Evolutionary conservation across 805 yeast genomes (phyloP), one percentile per base, ranked within the genome.

Genomic region (Blastobotrys attinorum): DNA sequence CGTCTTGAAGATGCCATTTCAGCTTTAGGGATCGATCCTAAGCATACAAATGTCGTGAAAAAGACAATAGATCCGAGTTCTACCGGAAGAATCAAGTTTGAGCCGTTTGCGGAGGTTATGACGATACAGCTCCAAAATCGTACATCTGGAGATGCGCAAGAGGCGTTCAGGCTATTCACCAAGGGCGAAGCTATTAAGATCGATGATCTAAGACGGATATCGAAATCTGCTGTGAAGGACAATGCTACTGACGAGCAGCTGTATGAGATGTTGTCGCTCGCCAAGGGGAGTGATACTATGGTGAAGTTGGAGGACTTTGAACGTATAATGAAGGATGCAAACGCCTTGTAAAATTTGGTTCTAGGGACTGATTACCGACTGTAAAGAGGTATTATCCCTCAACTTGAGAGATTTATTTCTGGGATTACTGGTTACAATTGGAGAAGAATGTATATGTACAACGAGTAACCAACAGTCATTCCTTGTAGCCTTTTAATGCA

Each of bases 41-140:
- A 49, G n/a, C 44, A 47, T 4, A 43, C 42, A 8, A 50, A 47
- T 22, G 37, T 55, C 32, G 50, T 37, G 2, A 34, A 16, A 1
- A 21, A 35, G 16, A 51, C 49, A n/a, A 47, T 54, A 51, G 61
- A 53, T 41, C 54, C 57, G 4, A 42, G 48, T 4, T n/a, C 23
- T 2, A 29, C 45, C 8, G 67, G 66, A 6, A 13, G n/a, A 6
- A 52, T 62, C n/a, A 52, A 52, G 8, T 57, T 53, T 29, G 63
- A 58, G 43, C 43, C 51, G 10, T 62, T 64, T 44, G 49, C 52
- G 11, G 51, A 52, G 32, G 52, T 47, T 18, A 44, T 50, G 56
- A 42, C 45, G 34, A 31, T 35, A 15, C 34, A 41, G 10, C 39
- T 22, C 3, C 21, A 37, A n/a, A 40, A 27, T 6, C 46, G 42